Evolutionary conservation across 139 green algal species (phyloP).

Genomic region (Asterochloris sp.): DNA sequence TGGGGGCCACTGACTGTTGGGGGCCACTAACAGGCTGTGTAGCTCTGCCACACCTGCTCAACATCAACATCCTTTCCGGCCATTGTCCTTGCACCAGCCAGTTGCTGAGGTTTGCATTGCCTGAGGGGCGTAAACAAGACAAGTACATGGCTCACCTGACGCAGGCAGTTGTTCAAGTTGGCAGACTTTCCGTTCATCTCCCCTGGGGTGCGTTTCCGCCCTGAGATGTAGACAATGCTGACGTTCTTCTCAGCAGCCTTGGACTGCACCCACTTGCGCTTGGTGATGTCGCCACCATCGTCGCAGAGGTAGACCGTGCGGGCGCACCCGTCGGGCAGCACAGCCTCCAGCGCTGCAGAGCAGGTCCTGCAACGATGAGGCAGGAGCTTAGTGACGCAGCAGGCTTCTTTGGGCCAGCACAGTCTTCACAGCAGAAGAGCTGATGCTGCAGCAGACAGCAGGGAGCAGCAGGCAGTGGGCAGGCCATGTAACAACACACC

Average conservation of each 20-base stretch:
- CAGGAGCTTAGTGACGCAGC: not conserved
- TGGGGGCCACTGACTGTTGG: too few relatives aligned
- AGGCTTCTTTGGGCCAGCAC: not conserved
- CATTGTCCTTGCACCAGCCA: too few relatives aligned
- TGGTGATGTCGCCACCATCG: conserved; percentile 27
- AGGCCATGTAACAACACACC: too few relatives aligned
- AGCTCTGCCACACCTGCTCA: too few relatives aligned
- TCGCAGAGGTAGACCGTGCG: conserved; percentile 53
- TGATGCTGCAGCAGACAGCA: too few relatives aligned
- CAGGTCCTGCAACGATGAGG: not conserved
- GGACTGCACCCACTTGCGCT: conserved; percentile 21
- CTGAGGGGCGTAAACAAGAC: conserved; percentile 13
- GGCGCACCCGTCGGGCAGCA: conserved; percentile 38
- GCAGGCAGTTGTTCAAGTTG: conserved; percentile 61
- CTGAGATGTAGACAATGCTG: conserved; percentile 41
- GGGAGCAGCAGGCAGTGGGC: too few relatives aligned
- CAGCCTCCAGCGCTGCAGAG: conserved; percentile 37
- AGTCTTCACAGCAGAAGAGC: too few relatives aligned
- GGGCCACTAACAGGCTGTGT: too few relatives aligned
- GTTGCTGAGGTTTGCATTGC: too few relatives aligned
- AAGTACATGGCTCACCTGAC: too few relatives aligned
- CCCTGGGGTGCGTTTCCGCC: conserved; percentile 23
- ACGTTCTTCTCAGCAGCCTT: conserved; percentile 9
- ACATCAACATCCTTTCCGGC: too few relatives aligned
- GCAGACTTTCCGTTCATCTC: conserved; percentile 67